Evolutionary conservation across 2,329 filamentous ascomycete species (phyloP).

Genomic region (Aspergillus sp.): DNA sequence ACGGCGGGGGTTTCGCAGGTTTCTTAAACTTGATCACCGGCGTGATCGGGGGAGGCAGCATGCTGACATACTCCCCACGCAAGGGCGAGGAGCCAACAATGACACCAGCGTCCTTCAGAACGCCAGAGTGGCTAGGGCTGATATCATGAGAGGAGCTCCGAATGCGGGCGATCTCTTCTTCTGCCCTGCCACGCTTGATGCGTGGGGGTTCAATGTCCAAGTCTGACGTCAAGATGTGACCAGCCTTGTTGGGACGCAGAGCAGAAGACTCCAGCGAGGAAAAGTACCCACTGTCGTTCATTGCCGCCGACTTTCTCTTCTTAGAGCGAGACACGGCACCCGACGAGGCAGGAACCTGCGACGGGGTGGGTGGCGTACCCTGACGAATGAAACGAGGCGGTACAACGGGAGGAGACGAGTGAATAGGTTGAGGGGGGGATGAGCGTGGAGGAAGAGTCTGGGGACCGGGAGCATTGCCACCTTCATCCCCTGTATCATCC

Average conservation of each 20-base stretch:
- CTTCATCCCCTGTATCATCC: constrained; percentile 53
- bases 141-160: constrained; percentile 84
- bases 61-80: constrained; percentile 55
- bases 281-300: constrained; percentile 95
- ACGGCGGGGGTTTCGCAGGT: constrained; percentile 64
- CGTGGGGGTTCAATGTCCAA: constrained; percentile 69
- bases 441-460: constrained; percentile 38
- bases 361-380: constrained; percentile 72
- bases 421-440: constrained; percentile 59
- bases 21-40: constrained; percentile 79
- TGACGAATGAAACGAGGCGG: constrained; percentile 57
- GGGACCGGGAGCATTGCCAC: constrained; percentile 21
- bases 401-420: constrained; percentile 85
- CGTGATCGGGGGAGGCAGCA: constrained; percentile 74
- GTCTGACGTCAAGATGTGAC: constrained; percentile 71
- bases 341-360: constrained; percentile 59
- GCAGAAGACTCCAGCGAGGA: constrained; percentile 92
- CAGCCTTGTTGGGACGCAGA: constrained; percentile 66
- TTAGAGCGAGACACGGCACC: constrained; percentile 65
- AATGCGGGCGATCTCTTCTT: constrained; percentile 92
- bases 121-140: constrained; percentile 66
- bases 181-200: constrained; percentile 85
- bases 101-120: constrained; percentile 32
- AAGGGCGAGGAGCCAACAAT: constrained; percentile 66
- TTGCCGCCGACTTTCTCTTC: constrained; percentile 74